Evolutionary conservation across 2,329 filamentous ascomycete species (phyloP).

Genomic region (Blastomyces silverae): DNA sequence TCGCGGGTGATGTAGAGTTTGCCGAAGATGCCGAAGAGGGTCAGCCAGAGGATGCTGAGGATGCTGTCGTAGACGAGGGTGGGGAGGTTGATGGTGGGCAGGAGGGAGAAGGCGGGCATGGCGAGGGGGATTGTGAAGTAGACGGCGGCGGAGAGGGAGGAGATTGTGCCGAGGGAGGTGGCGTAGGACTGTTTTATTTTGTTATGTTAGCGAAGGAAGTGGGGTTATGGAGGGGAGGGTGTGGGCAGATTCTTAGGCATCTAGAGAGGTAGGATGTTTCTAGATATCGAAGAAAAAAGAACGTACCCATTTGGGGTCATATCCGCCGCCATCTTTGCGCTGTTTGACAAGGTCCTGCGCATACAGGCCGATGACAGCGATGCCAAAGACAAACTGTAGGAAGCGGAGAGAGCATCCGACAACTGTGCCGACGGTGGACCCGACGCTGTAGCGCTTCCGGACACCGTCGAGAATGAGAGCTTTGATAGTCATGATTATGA

Average conservation of each 20-base stretch:
- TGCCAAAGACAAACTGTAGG: conserved; percentile 66
- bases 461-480: conserved; percentile 22
- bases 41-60: conserved; percentile 71
- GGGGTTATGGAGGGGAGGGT: too few species aligned
- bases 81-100: conserved; percentile 26
- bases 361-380: conserved; percentile 74
- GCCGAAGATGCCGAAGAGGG: conserved; percentile 77
- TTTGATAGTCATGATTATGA: conserved; percentile 19
- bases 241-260: too few species aligned
- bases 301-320: conserved; percentile 64
- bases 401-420: conserved; percentile 54
- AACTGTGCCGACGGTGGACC: conserved; percentile 22
- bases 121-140: conserved; percentile 59
- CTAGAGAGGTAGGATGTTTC: not conserved
- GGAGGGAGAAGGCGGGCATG: conserved; percentile 29
- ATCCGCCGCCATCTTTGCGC: conserved; percentile 44
- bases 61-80: conserved; percentile 64
- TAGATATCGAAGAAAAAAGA: not conserved
- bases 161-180: conserved; percentile 59
- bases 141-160: conserved; percentile 56
- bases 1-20: conserved; percentile 62
- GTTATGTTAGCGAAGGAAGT: too few species aligned
- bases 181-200: conserved; percentile 56
- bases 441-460: conserved; percentile 21
- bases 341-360: conserved; percentile 59